These are phyloP conservation scores for Citrus cavaleriei DNA, from an alignment of 345 rosid species.

Conservation along the genomic window DNA sequence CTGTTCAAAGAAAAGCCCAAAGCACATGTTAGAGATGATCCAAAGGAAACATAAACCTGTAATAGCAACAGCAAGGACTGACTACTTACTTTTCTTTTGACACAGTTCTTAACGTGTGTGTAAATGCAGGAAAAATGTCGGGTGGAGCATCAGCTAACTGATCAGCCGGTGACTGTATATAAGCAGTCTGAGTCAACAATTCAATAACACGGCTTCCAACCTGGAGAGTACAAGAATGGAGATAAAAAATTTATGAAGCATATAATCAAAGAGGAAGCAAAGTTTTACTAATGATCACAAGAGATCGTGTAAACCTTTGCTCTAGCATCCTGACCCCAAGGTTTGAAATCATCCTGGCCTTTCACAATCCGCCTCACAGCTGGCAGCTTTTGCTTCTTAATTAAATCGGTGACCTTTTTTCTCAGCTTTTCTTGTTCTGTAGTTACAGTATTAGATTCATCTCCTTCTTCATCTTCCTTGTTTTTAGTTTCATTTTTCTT, in stretches of 20 bases:
- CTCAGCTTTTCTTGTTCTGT: constrained; percentile 64
- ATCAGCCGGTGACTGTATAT: constrained; percentile 73
- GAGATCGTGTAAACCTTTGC: constrained; percentile 74
- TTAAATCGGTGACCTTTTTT: constrained; percentile 66
- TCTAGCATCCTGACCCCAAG: constrained; percentile 69
- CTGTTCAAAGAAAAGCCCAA: constrained; percentile 35
- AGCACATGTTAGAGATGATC: constrained; percentile 11
- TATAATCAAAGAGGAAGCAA: neutral
- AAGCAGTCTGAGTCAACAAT: constrained; percentile 73
- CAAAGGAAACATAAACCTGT: neutral
- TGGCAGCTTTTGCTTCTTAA: constrained; percentile 75
- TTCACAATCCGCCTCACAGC: constrained; percentile 80
- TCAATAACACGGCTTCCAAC: constrained; percentile 95
- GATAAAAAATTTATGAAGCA: constrained; percentile 6
- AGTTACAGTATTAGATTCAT: constrained; percentile 33
- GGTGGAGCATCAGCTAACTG: constrained; percentile 66
- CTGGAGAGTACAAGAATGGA: constrained; percentile 33
- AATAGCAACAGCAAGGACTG: constrained; percentile 14
- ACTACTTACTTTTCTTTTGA: constrained; percentile 50
- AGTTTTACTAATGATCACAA: constrained; percentile 8
- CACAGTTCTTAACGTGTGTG: constrained; percentile 54
- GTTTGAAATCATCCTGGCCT: constrained; percentile 57
- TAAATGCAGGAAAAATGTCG: constrained; percentile 91
- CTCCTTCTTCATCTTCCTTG: constrained; percentile 36
- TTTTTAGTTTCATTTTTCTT: constrained; percentile 40